Base-by-base conservation (phyloP, 768 basidiomycete species). In the Xanthoconium purpureum region DNA sequence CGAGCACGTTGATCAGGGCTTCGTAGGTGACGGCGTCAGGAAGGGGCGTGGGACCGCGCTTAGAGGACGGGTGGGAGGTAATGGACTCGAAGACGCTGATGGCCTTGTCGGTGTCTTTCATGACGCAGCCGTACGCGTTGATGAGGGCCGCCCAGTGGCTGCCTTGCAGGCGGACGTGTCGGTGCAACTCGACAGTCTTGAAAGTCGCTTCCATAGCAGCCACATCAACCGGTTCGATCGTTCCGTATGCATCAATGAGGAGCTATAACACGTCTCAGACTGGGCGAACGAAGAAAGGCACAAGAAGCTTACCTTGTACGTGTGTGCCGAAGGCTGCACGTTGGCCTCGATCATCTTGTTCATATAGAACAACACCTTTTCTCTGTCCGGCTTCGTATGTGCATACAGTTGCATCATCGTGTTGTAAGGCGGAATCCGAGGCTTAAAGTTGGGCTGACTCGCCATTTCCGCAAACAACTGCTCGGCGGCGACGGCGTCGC, bases 341-440 rank as follows among this genome's bases (percentile, higher is more conserved):
- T 77, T 73, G 5, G 80, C 85, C 30, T 71, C 67, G 36, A 75
- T 69, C 71, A 99, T 77, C 65, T 82, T 77, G 47, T 88, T 68
- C 70, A 89, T 89, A 70, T 87, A 98, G 63, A 81, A 77, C 29
- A 98, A 72, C 17, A 88, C 90, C 46, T 85, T 81, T 29, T 80
- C 80, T 50, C 94, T 83, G 59, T 91, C 87, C 2, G 94, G 96
- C 70, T 89, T 91, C n/a, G 89, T 94, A 53, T 87, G 84, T 47
- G 89, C 87, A 74, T 93, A 94, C 64, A 96, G 78, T 71, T 99
- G 97, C 84, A 99, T 98, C 94, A 99, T 97, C 35, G 89, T 94
- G 75, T 99, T 99, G 80, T 87, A 99, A 1, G 96, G 96, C 18
- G 96, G 97, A 1, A 97, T 86, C 8, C 94, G 80, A 10, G 95